Evolutionary conservation across 2,329 filamentous ascomycete species (phyloP).

Genomic region (Epichloe festucae): DNA sequence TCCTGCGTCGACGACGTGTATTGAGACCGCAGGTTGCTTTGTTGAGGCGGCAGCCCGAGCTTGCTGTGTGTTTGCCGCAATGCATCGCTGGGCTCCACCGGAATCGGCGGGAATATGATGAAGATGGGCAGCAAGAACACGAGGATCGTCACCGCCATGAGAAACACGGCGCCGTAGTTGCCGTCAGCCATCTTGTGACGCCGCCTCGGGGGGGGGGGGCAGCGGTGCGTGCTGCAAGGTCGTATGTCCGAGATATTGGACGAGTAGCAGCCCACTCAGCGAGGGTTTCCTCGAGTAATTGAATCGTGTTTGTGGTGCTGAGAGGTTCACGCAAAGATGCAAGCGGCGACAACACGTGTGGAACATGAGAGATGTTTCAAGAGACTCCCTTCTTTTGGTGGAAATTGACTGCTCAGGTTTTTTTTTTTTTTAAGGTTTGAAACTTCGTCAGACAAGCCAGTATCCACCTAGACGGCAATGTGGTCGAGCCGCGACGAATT

Average conservation of each 20-base stretch:
- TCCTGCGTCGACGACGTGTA: conserved; percentile 11
- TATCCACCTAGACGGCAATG: background rate
- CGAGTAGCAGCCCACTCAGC: too few species aligned
- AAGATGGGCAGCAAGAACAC: conserved; percentile 42
- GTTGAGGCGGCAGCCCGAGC: conserved; percentile 27
- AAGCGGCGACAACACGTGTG: background rate
- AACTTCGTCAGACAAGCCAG: background rate
- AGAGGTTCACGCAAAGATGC: background rate
- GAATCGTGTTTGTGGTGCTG: too few species aligned
- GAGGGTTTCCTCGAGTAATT: too few species aligned
- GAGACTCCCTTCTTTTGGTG: background rate
- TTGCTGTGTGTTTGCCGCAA: conserved; percentile 40
- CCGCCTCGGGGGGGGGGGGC: background rate
- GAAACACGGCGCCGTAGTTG: conserved; percentile 21
- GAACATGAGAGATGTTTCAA: background rate
- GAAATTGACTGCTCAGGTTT: background rate
- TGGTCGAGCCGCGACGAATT: background rate
- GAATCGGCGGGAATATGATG: conserved; percentile 40
- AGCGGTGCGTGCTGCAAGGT: background rate
- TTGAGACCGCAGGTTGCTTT: conserved; percentile 24
- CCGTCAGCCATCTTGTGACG: background rate
- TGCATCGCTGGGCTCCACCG: conserved; percentile 38
- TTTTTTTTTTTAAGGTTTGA: background rate
- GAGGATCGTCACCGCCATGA: conserved; percentile 30
- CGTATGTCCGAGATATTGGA: too few species aligned